phyloP scores from a whole-genome alignment of 2,329 filamentous ascomycete species.

The Myriangium duriaei region DNA sequence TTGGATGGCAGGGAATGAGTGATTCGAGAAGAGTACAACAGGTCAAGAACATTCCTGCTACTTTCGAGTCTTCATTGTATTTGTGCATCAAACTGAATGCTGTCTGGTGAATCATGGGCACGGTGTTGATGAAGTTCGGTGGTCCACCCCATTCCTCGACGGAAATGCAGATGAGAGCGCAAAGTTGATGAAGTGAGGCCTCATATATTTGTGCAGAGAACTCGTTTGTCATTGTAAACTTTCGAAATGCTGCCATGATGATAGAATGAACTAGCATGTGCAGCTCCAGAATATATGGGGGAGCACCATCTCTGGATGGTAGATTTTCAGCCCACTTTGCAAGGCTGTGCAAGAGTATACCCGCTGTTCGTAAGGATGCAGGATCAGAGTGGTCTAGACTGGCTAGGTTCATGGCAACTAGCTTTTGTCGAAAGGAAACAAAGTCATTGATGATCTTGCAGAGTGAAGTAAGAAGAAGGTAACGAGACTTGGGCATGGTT shows the following conservation, averaged over 20 bases:
- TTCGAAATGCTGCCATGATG: background rate
- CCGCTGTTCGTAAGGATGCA: background rate
- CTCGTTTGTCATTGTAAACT: background rate
- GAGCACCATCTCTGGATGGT: background rate
- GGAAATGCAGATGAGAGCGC: background rate
- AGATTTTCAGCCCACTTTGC: background rate
- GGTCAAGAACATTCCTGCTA: no score
- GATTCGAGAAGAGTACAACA: no score
- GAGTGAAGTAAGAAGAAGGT: background rate
- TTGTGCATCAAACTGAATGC: background rate
- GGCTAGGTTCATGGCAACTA: background rate
- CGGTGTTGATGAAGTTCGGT: no score
- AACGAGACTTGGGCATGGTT: background rate
- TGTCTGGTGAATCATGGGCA: no score
- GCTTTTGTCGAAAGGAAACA: background rate
- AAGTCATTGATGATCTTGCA: background rate
- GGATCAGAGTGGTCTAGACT: background rate
- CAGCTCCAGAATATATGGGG: background rate
- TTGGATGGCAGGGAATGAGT: no score
- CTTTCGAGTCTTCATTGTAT: no score
- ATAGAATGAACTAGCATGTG: background rate
- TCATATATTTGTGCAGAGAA: background rate
- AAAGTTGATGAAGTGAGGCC: background rate
- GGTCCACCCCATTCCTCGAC: background rate
- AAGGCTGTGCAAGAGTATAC: background rate